These are phyloP conservation scores for Paragyromitra xinjiangensis DNA, from an alignment of 495 filamentous ascomycete genomes.

Conservation along the genomic window DNA sequence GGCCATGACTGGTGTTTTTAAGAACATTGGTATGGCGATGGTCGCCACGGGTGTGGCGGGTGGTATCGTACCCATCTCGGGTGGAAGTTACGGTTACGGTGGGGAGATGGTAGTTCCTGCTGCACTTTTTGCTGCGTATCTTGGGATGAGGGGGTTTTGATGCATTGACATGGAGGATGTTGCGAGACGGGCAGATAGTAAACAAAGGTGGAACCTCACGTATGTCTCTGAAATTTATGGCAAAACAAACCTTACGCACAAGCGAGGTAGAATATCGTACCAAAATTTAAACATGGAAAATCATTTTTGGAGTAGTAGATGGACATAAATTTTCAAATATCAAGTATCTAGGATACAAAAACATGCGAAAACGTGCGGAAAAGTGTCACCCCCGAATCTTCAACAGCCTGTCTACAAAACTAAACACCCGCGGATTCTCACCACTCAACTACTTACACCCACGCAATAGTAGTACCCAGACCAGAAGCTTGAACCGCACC, in stretches of 20 bases:
- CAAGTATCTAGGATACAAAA: too few species aligned
- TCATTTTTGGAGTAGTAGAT: too few species aligned
- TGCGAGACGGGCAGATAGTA: too few species aligned
- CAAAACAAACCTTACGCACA: too few species aligned
- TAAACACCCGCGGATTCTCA: background rate
- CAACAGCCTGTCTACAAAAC: background rate
- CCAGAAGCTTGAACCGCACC: background rate
- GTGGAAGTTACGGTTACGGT: background rate
- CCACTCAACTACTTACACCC: background rate
- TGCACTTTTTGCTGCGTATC: background rate
- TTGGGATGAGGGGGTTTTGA: background rate
- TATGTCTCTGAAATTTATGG: too few species aligned
- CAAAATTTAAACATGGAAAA: too few species aligned
- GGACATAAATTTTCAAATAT: too few species aligned
- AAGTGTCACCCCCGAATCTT: too few species aligned
- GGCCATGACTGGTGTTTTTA: constrained; percentile 14
- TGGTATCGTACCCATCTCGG: background rate
- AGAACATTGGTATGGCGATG: background rate
- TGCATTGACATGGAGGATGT: too few species aligned
- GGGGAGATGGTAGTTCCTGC: background rate
- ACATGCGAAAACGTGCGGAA: too few species aligned
- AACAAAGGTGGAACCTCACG: too few species aligned
- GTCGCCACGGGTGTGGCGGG: background rate
- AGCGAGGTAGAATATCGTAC: too few species aligned
- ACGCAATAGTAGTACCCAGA: background rate